phyloP scores from a whole-genome alignment of 257 asterid species.

The Solanum chiquidenum region DNA sequence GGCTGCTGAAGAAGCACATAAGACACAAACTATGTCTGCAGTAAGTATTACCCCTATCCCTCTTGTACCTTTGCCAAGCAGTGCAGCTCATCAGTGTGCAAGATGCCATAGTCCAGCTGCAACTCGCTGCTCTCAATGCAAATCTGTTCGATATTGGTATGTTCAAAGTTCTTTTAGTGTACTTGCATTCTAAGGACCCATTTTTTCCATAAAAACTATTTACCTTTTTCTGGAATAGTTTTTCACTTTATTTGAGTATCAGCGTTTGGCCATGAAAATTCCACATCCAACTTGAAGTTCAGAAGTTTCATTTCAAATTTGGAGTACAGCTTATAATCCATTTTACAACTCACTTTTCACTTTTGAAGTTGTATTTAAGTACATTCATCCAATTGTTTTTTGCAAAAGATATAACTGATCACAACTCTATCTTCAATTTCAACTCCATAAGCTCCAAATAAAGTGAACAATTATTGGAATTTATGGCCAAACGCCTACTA shows the following conservation, averaged over 20 bases:
- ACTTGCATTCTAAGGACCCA: background rate
- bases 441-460: background rate
- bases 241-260: background rate
- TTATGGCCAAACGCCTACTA: background rate
- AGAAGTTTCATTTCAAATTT: background rate
- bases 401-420: background rate
- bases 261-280: background rate
- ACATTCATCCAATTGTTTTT: background rate
- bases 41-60: constrained; percentile 26
- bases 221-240: background rate
- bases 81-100: constrained; percentile 48
- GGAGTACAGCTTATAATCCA: background rate
- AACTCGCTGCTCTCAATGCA: constrained; percentile 80
- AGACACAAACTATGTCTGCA: constrained; percentile 31
- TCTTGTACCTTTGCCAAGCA: constrained; percentile 31
- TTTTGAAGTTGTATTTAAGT: background rate
- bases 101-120: constrained; percentile 54
- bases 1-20: constrained; percentile 49
- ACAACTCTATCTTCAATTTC: background rate
- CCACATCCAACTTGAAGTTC: background rate
- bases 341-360: background rate
- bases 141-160: constrained; percentile 81
- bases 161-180: background rate
- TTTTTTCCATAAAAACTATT: background rate
- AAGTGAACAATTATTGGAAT: background rate